Conservation (phyloP, 805 yeast species). For the Yarrowia osloensis region DNA sequence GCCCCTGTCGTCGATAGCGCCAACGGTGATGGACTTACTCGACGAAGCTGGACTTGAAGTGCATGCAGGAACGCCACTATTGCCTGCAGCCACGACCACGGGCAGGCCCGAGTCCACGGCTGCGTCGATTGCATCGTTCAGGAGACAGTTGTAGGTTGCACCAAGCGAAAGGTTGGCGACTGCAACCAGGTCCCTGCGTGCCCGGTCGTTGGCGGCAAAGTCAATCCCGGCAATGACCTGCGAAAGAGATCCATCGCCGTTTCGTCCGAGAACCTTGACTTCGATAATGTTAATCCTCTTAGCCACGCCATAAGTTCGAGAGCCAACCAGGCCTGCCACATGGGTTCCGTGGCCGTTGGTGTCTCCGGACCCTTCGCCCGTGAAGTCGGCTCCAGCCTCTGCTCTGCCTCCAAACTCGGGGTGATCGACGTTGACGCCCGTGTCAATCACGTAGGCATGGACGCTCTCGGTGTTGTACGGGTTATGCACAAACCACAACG, state of each 20-base stretch:
- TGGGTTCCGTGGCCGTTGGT: constrained; percentile 89
- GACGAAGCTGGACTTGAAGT: constrained; percentile 82
- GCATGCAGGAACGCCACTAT: constrained; percentile 76
- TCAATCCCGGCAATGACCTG: constrained; percentile 45
- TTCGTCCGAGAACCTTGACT: constrained; percentile 67
- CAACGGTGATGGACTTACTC: constrained; percentile 70
- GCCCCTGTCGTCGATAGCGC: constrained; percentile 79
- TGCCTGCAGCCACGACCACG: constrained; percentile 55
- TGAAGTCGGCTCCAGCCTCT: constrained; percentile 49
- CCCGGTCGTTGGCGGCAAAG: constrained; percentile 41
- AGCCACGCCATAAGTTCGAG: constrained; percentile 79
- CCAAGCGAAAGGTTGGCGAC: constrained; percentile 39
- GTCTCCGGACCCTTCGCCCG: constrained; percentile 59
- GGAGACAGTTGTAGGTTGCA: constrained; percentile 38
- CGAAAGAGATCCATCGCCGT: constrained; percentile 63
- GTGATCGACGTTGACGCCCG: constrained; percentile 58
- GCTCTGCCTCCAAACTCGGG: constrained; percentile 51
- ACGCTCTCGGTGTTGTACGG: constrained; percentile 42
- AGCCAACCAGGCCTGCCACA: constrained; percentile 86
- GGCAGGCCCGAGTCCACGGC: constrained; percentile 37
- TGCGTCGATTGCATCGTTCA: constrained; percentile 39
- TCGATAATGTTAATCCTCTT: constrained; percentile 66
- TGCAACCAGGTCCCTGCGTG: constrained; percentile 33
- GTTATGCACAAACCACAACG: constrained; percentile 24
- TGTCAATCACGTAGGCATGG: constrained; percentile 77